Conservation (phyloP, 2,329 filamentous ascomycete genomes). For the Cercospora sesami region DNA sequence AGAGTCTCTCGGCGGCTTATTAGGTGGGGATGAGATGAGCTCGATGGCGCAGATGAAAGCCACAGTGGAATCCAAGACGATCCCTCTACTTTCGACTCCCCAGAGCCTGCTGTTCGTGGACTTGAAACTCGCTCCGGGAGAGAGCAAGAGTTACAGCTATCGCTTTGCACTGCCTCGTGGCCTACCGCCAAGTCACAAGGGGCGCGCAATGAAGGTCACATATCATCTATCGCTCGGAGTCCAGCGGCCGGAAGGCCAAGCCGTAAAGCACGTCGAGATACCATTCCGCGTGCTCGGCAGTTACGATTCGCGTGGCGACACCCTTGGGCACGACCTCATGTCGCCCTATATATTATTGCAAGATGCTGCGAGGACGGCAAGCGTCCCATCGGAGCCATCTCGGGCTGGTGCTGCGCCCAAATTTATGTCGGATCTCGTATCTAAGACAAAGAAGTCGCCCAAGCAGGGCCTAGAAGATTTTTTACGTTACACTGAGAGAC, state of each 20-base stretch:
- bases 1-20: conserved; percentile 80
- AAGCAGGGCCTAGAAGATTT: conserved; percentile 61
- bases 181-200: conserved; percentile 85
- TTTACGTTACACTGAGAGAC: conserved; percentile 72
- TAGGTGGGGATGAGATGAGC: conserved; percentile 85
- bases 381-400: conserved; percentile 36
- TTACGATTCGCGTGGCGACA: conserved; percentile 84
- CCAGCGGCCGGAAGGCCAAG: conserved; percentile 77
- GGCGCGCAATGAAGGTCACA: conserved; percentile 88
- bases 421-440: conserved; percentile 24
- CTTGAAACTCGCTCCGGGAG: conserved; percentile 79
- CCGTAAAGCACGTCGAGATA: conserved; percentile 85
- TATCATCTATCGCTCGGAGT: conserved; percentile 92
- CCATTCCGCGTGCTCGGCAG: conserved; percentile 92
- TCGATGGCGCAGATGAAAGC: conserved; percentile 95
- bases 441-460: conserved; percentile 41
- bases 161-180: conserved; percentile 81
- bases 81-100: conserved; percentile 89
- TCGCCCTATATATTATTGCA: conserved; percentile 85
- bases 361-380: conserved; percentile 67
- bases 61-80: conserved; percentile 77
- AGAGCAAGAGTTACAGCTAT: conserved; percentile 85
- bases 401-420: conserved; percentile 19
- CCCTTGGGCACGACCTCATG: conserved; percentile 92
- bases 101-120: conserved; percentile 97